A percentile compares a stretch with the other conserved stretches of the same genome.
Conservation (phyloP, 176 grass and related monocot species). For the Dendrocalamus sinicus region DNA sequence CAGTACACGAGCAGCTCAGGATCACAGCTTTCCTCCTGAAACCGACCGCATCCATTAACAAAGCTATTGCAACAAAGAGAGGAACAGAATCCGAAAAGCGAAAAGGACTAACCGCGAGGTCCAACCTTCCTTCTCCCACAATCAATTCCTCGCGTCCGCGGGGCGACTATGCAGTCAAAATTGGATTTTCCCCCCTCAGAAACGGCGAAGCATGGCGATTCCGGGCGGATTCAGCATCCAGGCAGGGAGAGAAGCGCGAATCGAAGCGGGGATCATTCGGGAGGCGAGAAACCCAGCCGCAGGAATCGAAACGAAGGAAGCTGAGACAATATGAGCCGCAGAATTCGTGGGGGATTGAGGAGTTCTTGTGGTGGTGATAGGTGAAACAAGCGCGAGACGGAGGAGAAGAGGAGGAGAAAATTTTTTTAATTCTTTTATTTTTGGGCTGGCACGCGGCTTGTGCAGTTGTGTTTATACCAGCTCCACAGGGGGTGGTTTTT, state of each 20-base stretch:
- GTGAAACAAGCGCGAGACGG: slow-evolving; percentile 24
- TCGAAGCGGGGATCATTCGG: neutral
- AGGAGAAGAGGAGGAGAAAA: neutral
- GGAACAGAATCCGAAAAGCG: neutral
- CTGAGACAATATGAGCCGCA: neutral
- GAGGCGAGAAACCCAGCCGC: neutral
- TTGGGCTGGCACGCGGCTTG: slow-evolving; percentile 16
- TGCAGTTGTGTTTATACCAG: neutral
- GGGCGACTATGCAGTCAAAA: neutral
- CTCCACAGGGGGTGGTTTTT: neutral
- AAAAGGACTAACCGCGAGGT: slow-evolving; percentile 16
- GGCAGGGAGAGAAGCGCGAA: neutral
- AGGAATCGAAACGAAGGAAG: neutral
- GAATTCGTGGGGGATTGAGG: slow-evolving; percentile 33
- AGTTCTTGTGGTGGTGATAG: neutral
- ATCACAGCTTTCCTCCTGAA: neutral
- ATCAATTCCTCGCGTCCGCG: neutral
- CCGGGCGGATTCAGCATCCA: slow-evolving; percentile 5
- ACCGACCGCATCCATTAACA: neutral
- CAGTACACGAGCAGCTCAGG: neutral
- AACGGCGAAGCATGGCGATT: neutral
- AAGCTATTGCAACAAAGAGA: neutral
- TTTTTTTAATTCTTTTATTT: neutral
- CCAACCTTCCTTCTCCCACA: neutral
- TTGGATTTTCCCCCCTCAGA: neutral